A percentile compares a stretch with the other conserved stretches of the same genome.
These are phyloP conservation scores for Debaryomyces nepalensis DNA, from an alignment of 1,139 yeast species.

Conservation along the genomic window DNA sequence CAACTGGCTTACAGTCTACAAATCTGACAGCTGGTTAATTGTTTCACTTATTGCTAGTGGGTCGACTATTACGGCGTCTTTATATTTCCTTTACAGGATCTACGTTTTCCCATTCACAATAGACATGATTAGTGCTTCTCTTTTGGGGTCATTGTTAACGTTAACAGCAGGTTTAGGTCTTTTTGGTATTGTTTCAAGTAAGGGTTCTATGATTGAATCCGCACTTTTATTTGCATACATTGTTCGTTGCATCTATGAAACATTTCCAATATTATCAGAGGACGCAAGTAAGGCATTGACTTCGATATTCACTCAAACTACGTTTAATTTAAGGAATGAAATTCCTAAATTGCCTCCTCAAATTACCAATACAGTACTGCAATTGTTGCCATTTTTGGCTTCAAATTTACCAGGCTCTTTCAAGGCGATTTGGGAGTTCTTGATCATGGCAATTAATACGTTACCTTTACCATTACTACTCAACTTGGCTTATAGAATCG, in stretches of 20 bases:
- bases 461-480: slow-evolving; percentile 81
- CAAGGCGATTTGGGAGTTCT: slow-evolving; percentile 71
- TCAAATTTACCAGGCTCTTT: slow-evolving; percentile 61
- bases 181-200: slow-evolving; percentile 81
- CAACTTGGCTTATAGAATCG: slow-evolving; percentile 80
- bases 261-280: slow-evolving; percentile 79
- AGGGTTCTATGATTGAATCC: slow-evolving; percentile 88
- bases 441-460: slow-evolving; percentile 69
- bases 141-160: slow-evolving; percentile 84
- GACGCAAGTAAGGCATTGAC: slow-evolving; percentile 49
- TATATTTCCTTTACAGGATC: slow-evolving; percentile 81
- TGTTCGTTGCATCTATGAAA: slow-evolving; percentile 88
- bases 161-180: slow-evolving; percentile 74
- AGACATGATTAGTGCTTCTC: slow-evolving; percentile 75
- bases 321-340: slow-evolving; percentile 42
- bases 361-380: slow-evolving; percentile 42
- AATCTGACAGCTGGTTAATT: slow-evolving; percentile 81
- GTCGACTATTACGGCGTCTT: slow-evolving; percentile 71
- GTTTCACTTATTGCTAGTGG: slow-evolving; percentile 76
- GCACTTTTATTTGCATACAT: slow-evolving; percentile 86
- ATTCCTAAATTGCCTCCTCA: slow-evolving; percentile 48
- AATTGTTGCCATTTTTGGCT: slow-evolving; percentile 51
- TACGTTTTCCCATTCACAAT: slow-evolving; percentile 76
- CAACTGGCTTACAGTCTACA: slow-evolving; percentile 67
- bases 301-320: slow-evolving; percentile 43